Evolutionary conservation across 2,329 filamentous ascomycete species (phyloP).

Genomic region (Ophiostoma australiae): DNA sequence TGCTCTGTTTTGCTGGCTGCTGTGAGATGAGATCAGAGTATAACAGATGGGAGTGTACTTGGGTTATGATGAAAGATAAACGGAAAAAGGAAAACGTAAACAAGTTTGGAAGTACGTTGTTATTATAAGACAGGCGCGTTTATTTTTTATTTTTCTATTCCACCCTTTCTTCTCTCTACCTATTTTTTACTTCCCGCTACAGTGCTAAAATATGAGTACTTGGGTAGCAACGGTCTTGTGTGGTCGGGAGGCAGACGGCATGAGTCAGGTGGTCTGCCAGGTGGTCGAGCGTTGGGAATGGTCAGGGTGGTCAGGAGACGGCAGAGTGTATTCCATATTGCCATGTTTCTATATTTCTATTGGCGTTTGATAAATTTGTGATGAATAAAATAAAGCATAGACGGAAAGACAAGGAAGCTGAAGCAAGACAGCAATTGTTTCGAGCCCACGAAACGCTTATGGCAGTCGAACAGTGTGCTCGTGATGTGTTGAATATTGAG

Average conservation of each 20-base stretch:
- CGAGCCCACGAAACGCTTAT: background rate
- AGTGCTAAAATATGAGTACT: background rate
- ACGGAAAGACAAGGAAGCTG: conserved; percentile 5
- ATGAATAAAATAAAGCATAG: background rate
- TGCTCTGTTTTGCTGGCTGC: background rate
- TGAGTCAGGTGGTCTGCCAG: conserved; percentile 10
- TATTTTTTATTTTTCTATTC: background rate
- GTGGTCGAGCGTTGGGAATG: background rate
- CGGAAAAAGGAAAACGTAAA: background rate
- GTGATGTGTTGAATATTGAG: background rate
- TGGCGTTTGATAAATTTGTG: background rate
- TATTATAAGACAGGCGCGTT: background rate
- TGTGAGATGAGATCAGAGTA: conserved; percentile 10
- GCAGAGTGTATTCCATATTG: background rate
- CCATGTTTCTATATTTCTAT: background rate
- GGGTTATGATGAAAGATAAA: background rate
- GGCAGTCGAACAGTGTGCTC: background rate
- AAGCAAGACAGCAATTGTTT: background rate
- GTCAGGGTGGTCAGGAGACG: conserved; percentile 1
- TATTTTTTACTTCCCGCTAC: background rate
- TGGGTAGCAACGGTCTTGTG: conserved; percentile 8
- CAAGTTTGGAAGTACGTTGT: background rate
- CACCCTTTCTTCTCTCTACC: background rate
- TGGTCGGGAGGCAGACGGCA: background rate
- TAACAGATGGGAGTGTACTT: background rate